Base-by-base conservation (phyloP, 148 eudicot genomes). In the Heliosperma pusillum region DNA sequence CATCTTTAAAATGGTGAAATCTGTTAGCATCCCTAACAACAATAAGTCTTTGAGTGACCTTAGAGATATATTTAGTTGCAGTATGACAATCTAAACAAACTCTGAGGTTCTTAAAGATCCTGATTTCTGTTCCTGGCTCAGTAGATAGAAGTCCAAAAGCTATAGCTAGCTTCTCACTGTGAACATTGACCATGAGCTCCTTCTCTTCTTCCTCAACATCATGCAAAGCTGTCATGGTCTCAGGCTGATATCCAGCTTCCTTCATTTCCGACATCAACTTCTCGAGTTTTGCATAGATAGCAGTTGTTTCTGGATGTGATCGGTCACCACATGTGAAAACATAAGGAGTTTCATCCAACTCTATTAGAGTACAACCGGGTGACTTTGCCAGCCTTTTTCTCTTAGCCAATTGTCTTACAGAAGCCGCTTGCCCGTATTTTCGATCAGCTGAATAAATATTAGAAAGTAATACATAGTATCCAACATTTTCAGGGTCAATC, bases 191-290 rank as follows among this genome's bases (percentile, higher is more conserved):
- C 92, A 88, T 87, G n/a, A 91, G 77, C 80, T 91, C 97, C 82
- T 91, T 91, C 85, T 92, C 97, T 78, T 89, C 97, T 59, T 89
- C 97, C 79, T 92, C 93, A 63, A 92, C 97, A 83, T 92, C 97
- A 77, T 89, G 94, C 73, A 89, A 74, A 64, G 94, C 86, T 74
- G 85, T 88, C 26, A 50, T 70, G n/a, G 87, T 89, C 53, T 92
- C 94, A 8, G 87, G 83, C 82, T 86, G 89, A 80, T 85, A 92
- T 55, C 92, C 94, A 64, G 84, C 88, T 79, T 87, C 93, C 82
- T 82, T 88, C 86, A 89, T 92, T 80, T 87, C 85, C 27, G 82
- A 86, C 90, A 89, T 89, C 69, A 92, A 74, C 56, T 79, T 76
- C 57, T 89, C 92, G 61, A 89, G 85, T 88, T 74, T 84, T 27